Conservation (phyloP, 176 grass and related monocot genomes). For the Oryza meridionalis region DNA sequence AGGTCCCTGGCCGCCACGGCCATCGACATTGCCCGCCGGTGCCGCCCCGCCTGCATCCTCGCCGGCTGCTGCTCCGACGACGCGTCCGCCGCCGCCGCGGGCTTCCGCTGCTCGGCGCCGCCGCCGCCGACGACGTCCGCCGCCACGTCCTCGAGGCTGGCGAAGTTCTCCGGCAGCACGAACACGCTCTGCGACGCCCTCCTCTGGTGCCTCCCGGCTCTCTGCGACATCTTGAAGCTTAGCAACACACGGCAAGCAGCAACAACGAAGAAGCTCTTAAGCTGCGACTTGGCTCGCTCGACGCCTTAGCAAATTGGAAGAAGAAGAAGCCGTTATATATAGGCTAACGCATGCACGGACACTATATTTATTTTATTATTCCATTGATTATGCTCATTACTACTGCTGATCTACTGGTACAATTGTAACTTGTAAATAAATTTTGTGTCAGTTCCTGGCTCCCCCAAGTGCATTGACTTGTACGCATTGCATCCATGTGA, state of each 20-base stretch:
- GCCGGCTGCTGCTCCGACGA: slow-evolving; percentile 45
- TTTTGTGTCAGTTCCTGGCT: slow-evolving; percentile 8
- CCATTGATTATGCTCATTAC: not conserved
- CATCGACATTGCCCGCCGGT: slow-evolving; percentile 65
- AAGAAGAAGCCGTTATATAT: slow-evolving; percentile 40
- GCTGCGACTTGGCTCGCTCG: not conserved
- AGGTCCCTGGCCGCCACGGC: slow-evolving; percentile 55
- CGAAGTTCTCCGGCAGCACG: slow-evolving; percentile 85
- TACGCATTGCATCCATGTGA: slow-evolving; percentile 17
- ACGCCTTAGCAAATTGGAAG: slow-evolving; percentile 3
- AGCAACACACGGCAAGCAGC: not conserved
- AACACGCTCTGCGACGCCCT: slow-evolving; percentile 87
- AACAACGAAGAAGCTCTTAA: not conserved
- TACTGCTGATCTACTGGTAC: not conserved
- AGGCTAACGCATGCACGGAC: slow-evolving; percentile 30
- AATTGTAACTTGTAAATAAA: not conserved
- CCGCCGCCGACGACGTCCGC: slow-evolving; percentile 34
- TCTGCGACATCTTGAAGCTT: slow-evolving; percentile 57
- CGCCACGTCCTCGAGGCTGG: slow-evolving; percentile 56
- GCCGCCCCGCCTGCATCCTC: slow-evolving; percentile 45
- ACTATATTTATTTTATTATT: not conserved
- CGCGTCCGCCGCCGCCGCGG: slow-evolving; percentile 46
- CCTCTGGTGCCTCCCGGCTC: slow-evolving; percentile 78
- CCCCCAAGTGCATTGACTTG: slow-evolving; percentile 52
- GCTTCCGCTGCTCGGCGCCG: slow-evolving; percentile 47